Evolutionary conservation across 345 rosid species (phyloP).

Genomic region (Citrus hindsii): DNA sequence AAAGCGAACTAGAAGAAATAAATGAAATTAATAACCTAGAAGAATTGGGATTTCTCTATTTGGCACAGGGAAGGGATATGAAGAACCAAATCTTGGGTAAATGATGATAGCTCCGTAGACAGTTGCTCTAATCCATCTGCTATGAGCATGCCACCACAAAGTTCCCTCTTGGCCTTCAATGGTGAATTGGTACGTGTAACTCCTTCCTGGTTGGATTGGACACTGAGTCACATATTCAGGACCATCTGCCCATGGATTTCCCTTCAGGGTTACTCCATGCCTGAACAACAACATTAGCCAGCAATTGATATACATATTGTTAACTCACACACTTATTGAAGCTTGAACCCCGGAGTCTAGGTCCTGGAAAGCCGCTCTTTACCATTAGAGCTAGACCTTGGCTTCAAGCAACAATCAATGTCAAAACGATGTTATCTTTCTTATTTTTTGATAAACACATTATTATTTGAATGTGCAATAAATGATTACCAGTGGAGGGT

Average conservation of each 20-base stretch:
- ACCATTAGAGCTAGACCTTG: too few species aligned
- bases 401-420: not conserved
- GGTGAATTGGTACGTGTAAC: conserved; percentile 56
- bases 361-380: too few species aligned
- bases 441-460: not conserved
- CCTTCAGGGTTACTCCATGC: conserved; percentile 64
- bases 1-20: not conserved
- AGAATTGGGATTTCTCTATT: conserved; percentile 55
- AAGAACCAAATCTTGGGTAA: conserved; percentile 43
- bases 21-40: conserved; percentile 28
- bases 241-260: conserved; percentile 95
- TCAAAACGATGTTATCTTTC: not conserved
- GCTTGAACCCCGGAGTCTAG: too few species aligned
- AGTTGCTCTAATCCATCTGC: conserved; percentile 81
- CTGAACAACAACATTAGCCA: conserved; percentile 25
- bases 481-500: conserved; percentile 67
- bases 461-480: not conserved
- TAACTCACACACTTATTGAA: too few species aligned
- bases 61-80: conserved; percentile 65
- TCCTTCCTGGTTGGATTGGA: conserved; percentile 73
- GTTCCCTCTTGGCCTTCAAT: conserved; percentile 71
- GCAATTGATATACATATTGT: too few species aligned
- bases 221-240: conserved; percentile 81
- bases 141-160: conserved; percentile 95
- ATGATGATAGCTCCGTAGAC: conserved; percentile 82